A percentile compares a stretch with the other conserved stretches of the same genome.
Conservation (phyloP, 2,329 filamentous ascomycete genomes). For the Sporothrix luriei region DNA sequence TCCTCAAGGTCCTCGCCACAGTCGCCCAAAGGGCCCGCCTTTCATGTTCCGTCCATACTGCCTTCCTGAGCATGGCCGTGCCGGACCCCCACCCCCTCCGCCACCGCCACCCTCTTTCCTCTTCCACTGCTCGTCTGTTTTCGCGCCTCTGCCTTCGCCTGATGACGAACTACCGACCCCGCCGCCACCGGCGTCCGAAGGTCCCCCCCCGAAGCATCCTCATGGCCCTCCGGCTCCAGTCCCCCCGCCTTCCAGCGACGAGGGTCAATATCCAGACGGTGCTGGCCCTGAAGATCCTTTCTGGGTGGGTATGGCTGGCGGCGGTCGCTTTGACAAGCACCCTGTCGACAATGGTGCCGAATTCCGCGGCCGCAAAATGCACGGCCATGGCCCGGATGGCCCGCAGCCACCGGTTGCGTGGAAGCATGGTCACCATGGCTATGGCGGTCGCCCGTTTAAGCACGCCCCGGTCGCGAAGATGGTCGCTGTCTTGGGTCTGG, state of each 20-base stretch:
- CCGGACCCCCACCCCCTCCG: constrained; percentile 12
- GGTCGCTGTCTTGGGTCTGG: constrained; percentile 30
- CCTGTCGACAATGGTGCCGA: not conserved
- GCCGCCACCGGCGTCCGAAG: not conserved
- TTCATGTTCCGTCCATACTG: constrained; percentile 20
- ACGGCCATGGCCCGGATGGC: constrained; percentile 16
- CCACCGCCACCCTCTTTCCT: constrained; percentile 34
- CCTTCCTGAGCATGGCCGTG: constrained; percentile 16
- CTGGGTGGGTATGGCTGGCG: not conserved
- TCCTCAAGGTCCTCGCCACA: constrained; percentile 4
- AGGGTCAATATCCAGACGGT: not conserved
- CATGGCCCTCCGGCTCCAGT: constrained; percentile 34
- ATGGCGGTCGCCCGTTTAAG: not conserved
- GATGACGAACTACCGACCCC: not conserved
- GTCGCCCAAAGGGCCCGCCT: not conserved
- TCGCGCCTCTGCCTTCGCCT: constrained; percentile 14
- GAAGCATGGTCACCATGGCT: constrained; percentile 19
- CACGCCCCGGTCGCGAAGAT: constrained; percentile 24
- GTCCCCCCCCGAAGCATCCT: constrained; percentile 10
- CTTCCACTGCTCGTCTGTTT: constrained; percentile 35
- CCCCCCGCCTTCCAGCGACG: not conserved
- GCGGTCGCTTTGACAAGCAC: not conserved
- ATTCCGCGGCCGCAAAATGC: constrained; percentile 28
- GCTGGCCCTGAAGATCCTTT: constrained; percentile 19
- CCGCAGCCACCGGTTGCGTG: not conserved